Base-by-base conservation (phyloP, 2,329 filamentous ascomycete genomes). In the Aureobasidium sp. region DNA sequence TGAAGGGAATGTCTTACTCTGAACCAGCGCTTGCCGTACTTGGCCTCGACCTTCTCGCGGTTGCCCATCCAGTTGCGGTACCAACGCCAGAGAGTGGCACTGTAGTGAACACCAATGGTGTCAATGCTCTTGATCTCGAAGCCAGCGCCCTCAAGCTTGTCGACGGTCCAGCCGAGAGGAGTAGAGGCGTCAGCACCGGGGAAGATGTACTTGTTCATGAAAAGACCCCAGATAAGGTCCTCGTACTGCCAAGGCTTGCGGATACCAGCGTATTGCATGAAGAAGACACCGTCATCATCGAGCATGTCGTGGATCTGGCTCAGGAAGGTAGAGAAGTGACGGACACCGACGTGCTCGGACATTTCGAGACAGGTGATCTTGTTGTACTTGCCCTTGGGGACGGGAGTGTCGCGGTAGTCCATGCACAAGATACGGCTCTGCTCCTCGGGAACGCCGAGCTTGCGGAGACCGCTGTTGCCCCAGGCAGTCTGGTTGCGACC, bases 181-280 rank as follows among this genome's bases (percentile, higher is more conserved):
- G 91, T 96, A 47, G 90, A 96, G 58, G 94, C 94, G 74, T 97
- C 94, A 57, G 94, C 94, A 74, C 94, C 94, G 37, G 92, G 94
- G 84, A 97, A 97, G 75, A 97, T 83, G 78, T 97, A 96, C 81
- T 96, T 97, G 87, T 97, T 97, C 91, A 97, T 96, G 84, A 97
- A 97, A 51, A 97, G 84, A 74, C 94, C 94, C 94, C 94, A 97
- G 76, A 93, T 89, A 57, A 97, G 84, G 78, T 97, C 93, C 82
- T 97, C 92, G 73, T 96, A 97, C 77, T 97, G 94, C 94, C 94
- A 97, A 66, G 84, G 81, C 81, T 95, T 95, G 70, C 94, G 88
- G 65, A 99, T 84, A 78, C 94, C 94, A 70, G 93, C 91, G 70
- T 95, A 91, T 77, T 97, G 94, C 64, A 97, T 83, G 84, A 94